Evolutionary conservation across 2,329 filamentous ascomycete species (phyloP).

Genomic region (Alternaria sp.): DNA sequence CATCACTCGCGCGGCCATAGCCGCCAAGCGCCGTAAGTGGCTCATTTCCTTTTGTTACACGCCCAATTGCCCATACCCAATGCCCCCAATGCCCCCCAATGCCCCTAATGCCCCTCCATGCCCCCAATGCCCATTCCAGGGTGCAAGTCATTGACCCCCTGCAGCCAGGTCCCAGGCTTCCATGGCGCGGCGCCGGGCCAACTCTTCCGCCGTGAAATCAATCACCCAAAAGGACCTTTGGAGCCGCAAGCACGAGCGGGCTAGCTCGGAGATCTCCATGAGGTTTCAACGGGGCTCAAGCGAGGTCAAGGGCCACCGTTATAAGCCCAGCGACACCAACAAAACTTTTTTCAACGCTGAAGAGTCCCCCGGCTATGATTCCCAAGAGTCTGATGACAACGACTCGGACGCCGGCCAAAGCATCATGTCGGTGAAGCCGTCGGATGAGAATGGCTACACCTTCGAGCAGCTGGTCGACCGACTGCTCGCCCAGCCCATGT

Average conservation of each 20-base stretch:
- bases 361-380: constrained; percentile 72
- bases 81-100: not conserved
- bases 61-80: not conserved
- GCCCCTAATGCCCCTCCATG: not conserved
- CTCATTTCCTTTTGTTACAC: constrained; percentile 12
- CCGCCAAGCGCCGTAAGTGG: constrained; percentile 70
- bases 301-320: constrained; percentile 42
- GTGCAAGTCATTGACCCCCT: constrained; percentile 22
- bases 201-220: constrained; percentile 52
- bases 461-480: constrained; percentile 73
- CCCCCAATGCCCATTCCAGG: not conserved
- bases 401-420: constrained; percentile 65
- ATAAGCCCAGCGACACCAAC: constrained; percentile 53
- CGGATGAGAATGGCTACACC: constrained; percentile 66
- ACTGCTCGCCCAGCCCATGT: constrained; percentile 80
- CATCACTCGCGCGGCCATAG: constrained; percentile 74
- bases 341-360: constrained; percentile 70
- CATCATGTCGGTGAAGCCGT: constrained; percentile 44
- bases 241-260: constrained; percentile 52
- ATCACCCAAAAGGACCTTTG: constrained; percentile 49
- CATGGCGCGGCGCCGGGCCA: constrained; percentile 51
- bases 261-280: constrained; percentile 55
- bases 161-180: constrained; percentile 44
- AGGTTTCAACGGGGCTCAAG: constrained; percentile 38
- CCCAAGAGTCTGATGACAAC: constrained; percentile 70